phyloP scores from a whole-genome alignment of 768 basidiomycete genomes.

The Tulasnella sp. region DNA sequence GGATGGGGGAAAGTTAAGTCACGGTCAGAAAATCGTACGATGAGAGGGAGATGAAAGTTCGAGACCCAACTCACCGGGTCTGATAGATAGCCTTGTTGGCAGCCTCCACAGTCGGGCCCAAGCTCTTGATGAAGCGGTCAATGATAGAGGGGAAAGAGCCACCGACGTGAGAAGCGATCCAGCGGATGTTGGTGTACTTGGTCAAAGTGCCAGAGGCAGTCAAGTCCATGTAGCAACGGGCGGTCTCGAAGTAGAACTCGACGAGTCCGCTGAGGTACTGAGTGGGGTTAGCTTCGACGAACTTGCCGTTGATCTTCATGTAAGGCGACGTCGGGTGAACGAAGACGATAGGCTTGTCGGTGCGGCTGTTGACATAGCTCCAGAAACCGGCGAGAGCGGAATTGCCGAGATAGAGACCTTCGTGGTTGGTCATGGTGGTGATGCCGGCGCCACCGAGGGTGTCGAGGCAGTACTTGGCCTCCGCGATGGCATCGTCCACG shows the following conservation, averaged over 20 bases:
- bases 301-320: not conserved
- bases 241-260: conserved; percentile 21
- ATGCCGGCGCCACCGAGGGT: conserved; percentile 1
- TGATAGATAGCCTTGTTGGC: conserved; percentile 3
- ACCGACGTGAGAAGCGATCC: conserved; percentile 10
- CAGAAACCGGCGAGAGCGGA: conserved; percentile 7
- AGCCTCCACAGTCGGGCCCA: not conserved
- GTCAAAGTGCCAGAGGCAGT: not conserved
- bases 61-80: conserved; percentile 14
- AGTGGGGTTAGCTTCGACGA: conserved; percentile 13
- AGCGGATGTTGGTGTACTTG: conserved; percentile 15
- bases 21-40: no score
- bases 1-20: no score
- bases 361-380: conserved; percentile 10
- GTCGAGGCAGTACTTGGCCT: conserved; percentile 5
- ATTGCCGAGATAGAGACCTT: conserved; percentile 17
- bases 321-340: conserved; percentile 16
- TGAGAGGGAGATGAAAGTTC: no score
- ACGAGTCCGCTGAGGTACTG: not conserved
- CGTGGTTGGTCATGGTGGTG: conserved; percentile 14
- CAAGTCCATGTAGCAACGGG: conserved; percentile 17
- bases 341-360: conserved; percentile 3
- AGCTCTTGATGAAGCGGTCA: conserved; percentile 17
- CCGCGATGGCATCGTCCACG: conserved; percentile 2
- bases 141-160: conserved; percentile 12